Conservation (phyloP, 345 rosid genomes). For the Arabidopsis thaliana region TAIR10.1 NC_003074.8:22227001-22227500, state of each 20-base stretch:
- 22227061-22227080: slow-evolving; percentile 79
- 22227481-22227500: slow-evolving; percentile 88
- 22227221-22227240: slow-evolving; percentile 64
- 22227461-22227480: slow-evolving; percentile 80
- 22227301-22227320: slow-evolving; percentile 80
- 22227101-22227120: slow-evolving; percentile 90
- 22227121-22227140: slow-evolving; percentile 92
- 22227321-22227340: slow-evolving; percentile 81
- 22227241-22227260: slow-evolving; percentile 46
- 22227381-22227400: slow-evolving; percentile 92
- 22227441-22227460: slow-evolving; percentile 72
- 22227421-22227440: slow-evolving; percentile 70
- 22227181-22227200: slow-evolving; percentile 57
- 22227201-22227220: slow-evolving; percentile 72
- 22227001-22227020: slow-evolving; percentile 88
- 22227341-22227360: slow-evolving; percentile 80
- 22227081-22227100: slow-evolving; percentile 80
- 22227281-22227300: slow-evolving; percentile 77
- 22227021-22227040: slow-evolving; percentile 90
- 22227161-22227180: slow-evolving; percentile 66
- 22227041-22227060: slow-evolving; percentile 70
- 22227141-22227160: slow-evolving; percentile 72
- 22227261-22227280: slow-evolving; percentile 68
- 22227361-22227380: slow-evolving; percentile 88
- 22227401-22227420: slow-evolving; percentile 85